Conservation (phyloP, 129 eudicot genomes). For the Ambrosia trifida region DNA sequence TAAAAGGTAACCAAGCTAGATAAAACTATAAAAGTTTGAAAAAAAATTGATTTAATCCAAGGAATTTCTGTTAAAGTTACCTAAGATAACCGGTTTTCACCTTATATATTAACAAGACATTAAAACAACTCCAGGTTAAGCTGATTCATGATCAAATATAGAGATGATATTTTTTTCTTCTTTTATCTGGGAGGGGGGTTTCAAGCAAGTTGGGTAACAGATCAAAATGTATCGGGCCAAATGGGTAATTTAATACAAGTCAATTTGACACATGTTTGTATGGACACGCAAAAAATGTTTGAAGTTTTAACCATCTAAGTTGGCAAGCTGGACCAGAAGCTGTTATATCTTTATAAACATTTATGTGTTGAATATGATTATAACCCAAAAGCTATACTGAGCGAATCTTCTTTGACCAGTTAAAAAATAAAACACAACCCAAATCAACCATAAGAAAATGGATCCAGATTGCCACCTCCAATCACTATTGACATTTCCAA, state of each 20-base stretch:
- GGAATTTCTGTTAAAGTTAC: no score
- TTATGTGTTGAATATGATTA: neutral
- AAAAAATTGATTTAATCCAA: neutral
- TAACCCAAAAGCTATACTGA: neutral
- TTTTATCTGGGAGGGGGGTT: neutral
- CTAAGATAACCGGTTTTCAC: no score
- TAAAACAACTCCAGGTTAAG: neutral
- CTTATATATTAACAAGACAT: conserved; percentile 1
- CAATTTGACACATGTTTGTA: neutral
- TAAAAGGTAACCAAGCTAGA: neutral
- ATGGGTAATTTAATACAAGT: neutral
- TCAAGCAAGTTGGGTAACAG: neutral
- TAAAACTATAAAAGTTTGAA: neutral
- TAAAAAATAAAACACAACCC: neutral
- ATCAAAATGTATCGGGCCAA: neutral
- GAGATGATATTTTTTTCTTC: neutral
- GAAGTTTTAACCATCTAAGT: no score
- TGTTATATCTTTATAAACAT: neutral
- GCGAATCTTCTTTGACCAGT: neutral
- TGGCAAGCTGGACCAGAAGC: neutral
- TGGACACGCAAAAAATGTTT: neutral
- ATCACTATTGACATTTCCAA: neutral
- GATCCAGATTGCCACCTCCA: conserved; percentile 2
- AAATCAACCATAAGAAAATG: neutral
- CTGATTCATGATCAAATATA: neutral